Evolutionary conservation across 306 rosid species (phyloP), one percentile per base, ranked within the genome.

Genomic region (Leucaena leucocephala): DNA sequence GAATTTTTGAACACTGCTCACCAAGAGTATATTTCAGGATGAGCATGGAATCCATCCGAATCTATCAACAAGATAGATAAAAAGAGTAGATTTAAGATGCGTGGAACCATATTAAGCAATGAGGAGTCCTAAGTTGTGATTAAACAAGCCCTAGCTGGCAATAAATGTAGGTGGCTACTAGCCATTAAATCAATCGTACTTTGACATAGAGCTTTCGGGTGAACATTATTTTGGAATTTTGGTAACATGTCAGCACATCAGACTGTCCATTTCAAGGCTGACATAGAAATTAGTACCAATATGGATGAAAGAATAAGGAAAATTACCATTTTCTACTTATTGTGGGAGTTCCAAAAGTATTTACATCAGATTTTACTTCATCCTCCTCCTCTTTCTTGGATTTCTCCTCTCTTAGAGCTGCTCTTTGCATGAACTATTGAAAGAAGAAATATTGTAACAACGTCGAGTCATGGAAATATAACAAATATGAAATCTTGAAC

Each of bases 391-490:
- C 90, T 78, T 83, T 90, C 83, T 85, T 90, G 57, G 77, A 65
- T 69, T 55, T 75, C 81, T 86, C 90, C 78, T 81, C 90, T 82
- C 79, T 85, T 79, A 78, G 84, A 67, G 86, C 80, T 43, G 89
- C 92, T 78, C 90, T 88, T 86, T 90, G 94, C 94, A 90, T 90
- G 74, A 90, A 90, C 94, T 86, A 46, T 10, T 10, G 10, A 27
- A 63, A 66, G 10, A 74, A 42, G 15, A 34, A 54, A 54, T 2
- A 16, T 4, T 52, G 21, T 27, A 27, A 27, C 27, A 27, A 27
- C 27, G 1, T 27, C 1, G 27, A 27, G 27, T 27, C 27, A 27
- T 27, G 27, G 63, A 69, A 75, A 64, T 14, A 54, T 9, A 63
- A 71, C 16, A 49, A 50, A 71, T 15, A 1, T 36, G 16, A 22